Conservation (phyloP, 2,329 filamentous ascomycete genomes). For the Sclerotinia trifoliorum region DNA sequence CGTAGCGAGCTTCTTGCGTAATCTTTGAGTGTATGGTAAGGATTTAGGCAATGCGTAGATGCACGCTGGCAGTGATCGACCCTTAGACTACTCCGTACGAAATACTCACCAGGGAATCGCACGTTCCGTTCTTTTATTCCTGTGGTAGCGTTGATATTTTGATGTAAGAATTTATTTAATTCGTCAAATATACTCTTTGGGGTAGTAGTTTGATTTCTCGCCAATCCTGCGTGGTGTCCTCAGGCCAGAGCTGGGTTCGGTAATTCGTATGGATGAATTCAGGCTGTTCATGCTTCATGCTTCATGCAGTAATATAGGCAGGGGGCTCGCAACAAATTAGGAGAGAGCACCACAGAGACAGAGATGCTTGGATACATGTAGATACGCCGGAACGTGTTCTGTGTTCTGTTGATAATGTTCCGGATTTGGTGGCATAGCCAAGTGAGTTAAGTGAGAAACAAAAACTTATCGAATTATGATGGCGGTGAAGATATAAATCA, state of each 20-base stretch:
- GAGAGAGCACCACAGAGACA: background rate
- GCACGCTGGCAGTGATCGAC: slow-evolving; percentile 14
- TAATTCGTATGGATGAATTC: slow-evolving; percentile 2
- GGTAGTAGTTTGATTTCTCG: background rate
- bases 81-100: background rate
- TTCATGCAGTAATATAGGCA: background rate
- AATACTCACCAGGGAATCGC: background rate
- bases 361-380: slow-evolving; percentile 9
- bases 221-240: background rate
- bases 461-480: background rate
- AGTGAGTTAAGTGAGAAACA: background rate
- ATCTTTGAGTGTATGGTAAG: slow-evolving; percentile 3
- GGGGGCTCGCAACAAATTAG: background rate
- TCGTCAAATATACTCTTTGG: background rate
- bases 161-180: background rate
- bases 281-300: slow-evolving; percentile 11
- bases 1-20: background rate
- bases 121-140: background rate
- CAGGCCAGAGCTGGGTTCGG: background rate
- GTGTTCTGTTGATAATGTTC: slow-evolving; percentile 15
- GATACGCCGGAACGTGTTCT: slow-evolving; percentile 13
- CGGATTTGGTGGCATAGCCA: background rate
- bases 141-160: background rate
- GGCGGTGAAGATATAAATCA: slow-evolving; percentile 13
- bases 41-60: slow-evolving; percentile 10